phyloP scores from a whole-genome alignment of 352 stramenopile genomes.

The Globisporangium takayamanum region DNA sequence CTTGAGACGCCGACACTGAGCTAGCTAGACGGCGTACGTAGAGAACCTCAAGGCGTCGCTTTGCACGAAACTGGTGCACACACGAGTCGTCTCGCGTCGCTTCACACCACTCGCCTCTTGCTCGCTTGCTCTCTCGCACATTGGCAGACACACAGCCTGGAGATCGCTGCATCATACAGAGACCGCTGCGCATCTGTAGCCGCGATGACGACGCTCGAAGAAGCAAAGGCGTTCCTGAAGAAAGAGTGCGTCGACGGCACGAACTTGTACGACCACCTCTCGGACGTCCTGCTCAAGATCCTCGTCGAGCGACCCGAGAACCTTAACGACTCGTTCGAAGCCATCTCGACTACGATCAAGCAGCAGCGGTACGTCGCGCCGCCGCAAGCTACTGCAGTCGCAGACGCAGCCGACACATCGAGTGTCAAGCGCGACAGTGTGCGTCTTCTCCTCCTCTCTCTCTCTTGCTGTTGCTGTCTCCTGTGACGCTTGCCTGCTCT shows the following conservation, averaged over 20 bases:
- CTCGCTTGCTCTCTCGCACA: background rate
- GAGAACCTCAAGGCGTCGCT: too few species aligned
- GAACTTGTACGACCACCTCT: slow-evolving; percentile 83
- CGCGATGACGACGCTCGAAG: slow-evolving; percentile 70
- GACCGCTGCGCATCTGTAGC: background rate
- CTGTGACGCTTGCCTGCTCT: background rate
- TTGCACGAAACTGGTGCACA: too few species aligned
- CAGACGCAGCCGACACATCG: slow-evolving; percentile 19
- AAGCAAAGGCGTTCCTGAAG: slow-evolving; percentile 87
- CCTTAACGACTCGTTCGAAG: slow-evolving; percentile 82
- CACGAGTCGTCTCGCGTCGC: too few species aligned
- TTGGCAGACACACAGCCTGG: background rate
- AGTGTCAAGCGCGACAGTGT: slow-evolving; percentile 52
- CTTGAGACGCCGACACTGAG: background rate
- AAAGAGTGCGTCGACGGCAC: slow-evolving; percentile 65
- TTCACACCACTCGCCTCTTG: background rate
- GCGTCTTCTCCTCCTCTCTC: slow-evolving; percentile 10
- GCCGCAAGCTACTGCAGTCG: slow-evolving; percentile 22
- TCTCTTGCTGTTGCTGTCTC: background rate
- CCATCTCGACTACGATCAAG: slow-evolving; percentile 80
- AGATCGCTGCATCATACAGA: background rate
- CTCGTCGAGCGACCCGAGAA: slow-evolving; percentile 83
- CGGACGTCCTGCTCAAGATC: slow-evolving; percentile 82
- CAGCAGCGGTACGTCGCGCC: slow-evolving; percentile 58
- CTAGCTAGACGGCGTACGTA: too few species aligned